Base-by-base conservation (phyloP, 495 filamentous ascomycete species). In the Xylaria sp. region DNA sequence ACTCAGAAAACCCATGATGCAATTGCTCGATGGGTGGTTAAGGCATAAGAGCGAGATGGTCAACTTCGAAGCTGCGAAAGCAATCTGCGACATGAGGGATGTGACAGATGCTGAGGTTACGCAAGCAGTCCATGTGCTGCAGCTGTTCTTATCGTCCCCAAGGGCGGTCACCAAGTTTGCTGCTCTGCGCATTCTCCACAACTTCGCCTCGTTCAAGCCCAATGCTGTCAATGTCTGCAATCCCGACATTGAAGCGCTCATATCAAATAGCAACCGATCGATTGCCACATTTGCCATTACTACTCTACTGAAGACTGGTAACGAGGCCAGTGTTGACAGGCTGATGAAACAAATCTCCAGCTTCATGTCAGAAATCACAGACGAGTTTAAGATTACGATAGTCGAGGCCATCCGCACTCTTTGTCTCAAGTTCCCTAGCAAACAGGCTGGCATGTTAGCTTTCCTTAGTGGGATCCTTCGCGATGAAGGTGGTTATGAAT, bases 21-120 rank as follows among this genome's bases (percentile, higher is more conserved):
- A 92, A 80, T 88, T 98, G 77, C 86, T 98, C 80, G 95, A 98
- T 82, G 93, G 95, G 75, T 97, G 94, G 95, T 88, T 97, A 77
- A 89, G 96, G 80, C 95, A 99, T 81, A 99, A 99, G 89, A 94
- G 94, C 78, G 96, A 99, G 78, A 98, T 99, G 97, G 97, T 99
- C 80, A 99, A 98, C 83, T 98, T 99, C 75, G 96, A 99, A 83
- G 96, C 96, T 64, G 97, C 96, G 29, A 98, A 98, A 85, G 93
- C 95, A 26, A 97, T 99, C 79, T 97, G 94, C 81, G 92, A 95
- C 75, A 91, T 98, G 87, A 89, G 90, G 61, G 94, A 99, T 81
- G 92, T 98, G 48, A 93, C 92, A 48, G 97, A 99, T 76, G 90
- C 89, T 53, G 96, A 99, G 80, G 92, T 95, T 37, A 89, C 91